These are phyloP conservation scores for Trifolium dubium DNA, from an alignment of 306 rosid species.

Conservation along the genomic window DNA sequence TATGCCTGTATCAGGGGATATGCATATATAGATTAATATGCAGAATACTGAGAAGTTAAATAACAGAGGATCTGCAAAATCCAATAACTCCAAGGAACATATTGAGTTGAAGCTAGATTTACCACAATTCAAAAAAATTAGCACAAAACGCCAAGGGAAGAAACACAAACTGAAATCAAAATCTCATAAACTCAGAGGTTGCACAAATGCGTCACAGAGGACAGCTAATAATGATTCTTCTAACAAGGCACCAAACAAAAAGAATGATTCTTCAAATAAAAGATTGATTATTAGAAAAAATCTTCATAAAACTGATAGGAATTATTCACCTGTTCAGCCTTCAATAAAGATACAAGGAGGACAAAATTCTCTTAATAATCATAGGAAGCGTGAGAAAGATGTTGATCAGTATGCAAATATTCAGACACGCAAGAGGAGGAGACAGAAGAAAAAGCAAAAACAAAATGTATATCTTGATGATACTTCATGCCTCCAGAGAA, in stretches of 20 bases:
- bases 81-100: slow-evolving; percentile 48
- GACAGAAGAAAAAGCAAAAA: slow-evolving; percentile 57
- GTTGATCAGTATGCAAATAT: slow-evolving; percentile 46
- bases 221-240: slow-evolving; percentile 40
- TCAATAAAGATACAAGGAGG: slow-evolving; percentile 48
- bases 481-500: slow-evolving; percentile 74
- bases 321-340: slow-evolving; percentile 51
- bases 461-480: slow-evolving; percentile 68
- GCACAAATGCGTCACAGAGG: slow-evolving; percentile 49
- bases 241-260: slow-evolving; percentile 44
- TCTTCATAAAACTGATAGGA: slow-evolving; percentile 44
- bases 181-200: slow-evolving; percentile 41
- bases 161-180: slow-evolving; percentile 56
- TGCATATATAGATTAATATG: slow-evolving; percentile 56
- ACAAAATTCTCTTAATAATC: slow-evolving; percentile 34
- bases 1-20: slow-evolving; percentile 42
- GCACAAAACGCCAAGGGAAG: slow-evolving; percentile 49
- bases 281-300: slow-evolving; percentile 45
- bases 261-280: slow-evolving; percentile 35
- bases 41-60: slow-evolving; percentile 53
- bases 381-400: slow-evolving; percentile 44
- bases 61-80: slow-evolving; percentile 50
- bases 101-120: slow-evolving; percentile 49
- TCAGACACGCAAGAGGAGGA: slow-evolving; percentile 51
- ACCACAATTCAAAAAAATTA: slow-evolving; percentile 45